Evolutionary conservation across 2,329 filamentous ascomycete genomes (phyloP).

Genomic region (Clonostachys solani): DNA sequence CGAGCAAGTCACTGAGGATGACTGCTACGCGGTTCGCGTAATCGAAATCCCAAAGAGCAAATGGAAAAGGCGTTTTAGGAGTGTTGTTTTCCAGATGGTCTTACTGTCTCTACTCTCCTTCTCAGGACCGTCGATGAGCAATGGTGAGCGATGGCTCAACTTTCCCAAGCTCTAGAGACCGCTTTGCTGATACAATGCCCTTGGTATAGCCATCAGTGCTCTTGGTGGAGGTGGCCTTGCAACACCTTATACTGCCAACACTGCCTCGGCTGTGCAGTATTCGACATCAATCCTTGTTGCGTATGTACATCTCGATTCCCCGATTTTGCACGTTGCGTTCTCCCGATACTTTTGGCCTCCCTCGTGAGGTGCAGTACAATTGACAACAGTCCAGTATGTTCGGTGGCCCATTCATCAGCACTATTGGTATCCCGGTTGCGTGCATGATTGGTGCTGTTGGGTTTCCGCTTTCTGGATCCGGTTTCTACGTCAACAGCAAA

Average conservation of each 20-base stretch:
- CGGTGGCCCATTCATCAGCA: conserved; percentile 30
- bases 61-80: not conserved
- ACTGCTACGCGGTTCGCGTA: not conserved
- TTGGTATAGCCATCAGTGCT: not conserved
- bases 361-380: no score
- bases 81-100: not conserved
- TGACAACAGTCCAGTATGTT: conserved; percentile 6
- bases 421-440: conserved; percentile 27
- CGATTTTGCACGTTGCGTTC: not conserved
- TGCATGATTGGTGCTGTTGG: conserved; percentile 25
- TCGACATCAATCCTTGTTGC: not conserved
- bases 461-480: conserved; percentile 24
- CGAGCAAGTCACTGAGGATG: not conserved
- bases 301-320: not conserved
- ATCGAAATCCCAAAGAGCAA: not conserved
- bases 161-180: not conserved
- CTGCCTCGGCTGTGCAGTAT: not conserved
- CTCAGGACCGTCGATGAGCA: not conserved
- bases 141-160: not conserved
- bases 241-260: not conserved
- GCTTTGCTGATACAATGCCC: not conserved
- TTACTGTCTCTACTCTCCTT: not conserved
- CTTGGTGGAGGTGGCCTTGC: not conserved
- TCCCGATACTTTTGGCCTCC: no score
- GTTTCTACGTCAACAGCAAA: conserved; percentile 23